Evolutionary conservation across 1,284 basidiomycete species (phyloP), one percentile per base, ranked within the genome.

Genomic region (Salmacisia buchloeana): DNA sequence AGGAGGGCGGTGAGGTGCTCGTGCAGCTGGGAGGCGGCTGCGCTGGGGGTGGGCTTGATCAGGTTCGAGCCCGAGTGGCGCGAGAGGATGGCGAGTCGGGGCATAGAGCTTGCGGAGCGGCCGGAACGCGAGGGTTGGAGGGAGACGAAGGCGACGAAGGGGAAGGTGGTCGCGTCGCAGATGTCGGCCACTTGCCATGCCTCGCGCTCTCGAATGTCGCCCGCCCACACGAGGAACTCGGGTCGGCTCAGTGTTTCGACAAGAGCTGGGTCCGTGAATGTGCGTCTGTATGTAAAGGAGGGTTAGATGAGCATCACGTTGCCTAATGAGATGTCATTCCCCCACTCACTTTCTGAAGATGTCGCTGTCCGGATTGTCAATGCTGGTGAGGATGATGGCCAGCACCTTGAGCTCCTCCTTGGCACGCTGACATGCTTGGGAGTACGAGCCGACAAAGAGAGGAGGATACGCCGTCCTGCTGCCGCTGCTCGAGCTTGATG

Each of bases 81-180:
- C 4, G 73, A 73, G 2, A 76, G 66, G 12, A 76, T 69, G 3
- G 74, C 71, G 2, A 72, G 69, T 33, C 72, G 66, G 18, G 71
- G 66, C 18, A 60, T 59, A 3, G 65, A 65, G 2, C 59, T 45
- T 0, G 62, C 34, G 60, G 43, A 31, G 34, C 66, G 36, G 25
- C 25, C 23, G 12, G 68, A 63, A 29, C 72, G 69, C n/a, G 72
- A 63, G 59, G 92, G 89, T 72, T 96, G 90, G 36, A 94, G 84
- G 0, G 91, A 88, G 56, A 94, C 82, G 78, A 97, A 97, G 0
- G 91, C 90, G 57, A 97, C 84, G 67, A 93, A 94, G 0, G 94
- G 94, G 73, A 90, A 96, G 0, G 92, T 92, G 2, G 92, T 94
- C 1, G 88, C 87, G 72, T 91, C 88, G 0, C 96, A 83, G 69